Conservation (phyloP, 768 basidiomycete genomes). For the Mycena belliarum region DNA sequence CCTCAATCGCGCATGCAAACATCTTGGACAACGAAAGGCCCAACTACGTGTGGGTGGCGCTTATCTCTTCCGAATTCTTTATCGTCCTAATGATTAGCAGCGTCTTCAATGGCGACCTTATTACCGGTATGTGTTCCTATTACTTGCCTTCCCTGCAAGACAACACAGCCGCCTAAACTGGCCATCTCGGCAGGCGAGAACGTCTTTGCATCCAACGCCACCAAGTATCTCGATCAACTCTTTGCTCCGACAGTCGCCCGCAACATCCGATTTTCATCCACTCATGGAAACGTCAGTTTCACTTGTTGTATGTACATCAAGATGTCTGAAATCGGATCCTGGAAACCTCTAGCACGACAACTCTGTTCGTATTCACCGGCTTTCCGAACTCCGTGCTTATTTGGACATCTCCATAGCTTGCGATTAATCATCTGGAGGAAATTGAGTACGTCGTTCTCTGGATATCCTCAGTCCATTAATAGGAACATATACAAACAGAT, state of each 20-base stretch:
- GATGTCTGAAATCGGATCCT: background rate
- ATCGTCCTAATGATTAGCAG: too few species aligned
- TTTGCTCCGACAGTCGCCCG: conserved; percentile 18
- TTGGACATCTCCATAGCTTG: conserved; percentile 1
- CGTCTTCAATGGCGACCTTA: conserved; percentile 22
- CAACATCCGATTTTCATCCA: conserved; percentile 17
- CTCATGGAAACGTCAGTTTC: conserved; percentile 20
- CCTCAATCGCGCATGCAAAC: conserved; percentile 3
- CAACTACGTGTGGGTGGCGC: conserved; percentile 14
- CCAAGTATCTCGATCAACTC: conserved; percentile 19
- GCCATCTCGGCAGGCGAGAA: conserved; percentile 13
- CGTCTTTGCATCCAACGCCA: conserved; percentile 19
- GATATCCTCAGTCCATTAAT: background rate
- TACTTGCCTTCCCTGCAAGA: background rate
- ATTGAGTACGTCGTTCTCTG: conserved; percentile 7
- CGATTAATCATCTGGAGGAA: conserved; percentile 20
- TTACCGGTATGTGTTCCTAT: conserved; percentile 16
- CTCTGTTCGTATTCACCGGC: background rate
- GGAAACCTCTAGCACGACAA: conserved; percentile 19
- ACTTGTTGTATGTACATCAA: background rate
- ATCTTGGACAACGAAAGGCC: conserved; percentile 18
- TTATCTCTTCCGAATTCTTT: too few species aligned
- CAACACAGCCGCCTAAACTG: background rate
- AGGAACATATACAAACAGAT: conserved; percentile 10
- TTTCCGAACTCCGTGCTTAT: background rate